phyloP scores from a whole-genome alignment of 2,329 filamentous ascomycete genomes.

The Eutypa lata region DNA sequence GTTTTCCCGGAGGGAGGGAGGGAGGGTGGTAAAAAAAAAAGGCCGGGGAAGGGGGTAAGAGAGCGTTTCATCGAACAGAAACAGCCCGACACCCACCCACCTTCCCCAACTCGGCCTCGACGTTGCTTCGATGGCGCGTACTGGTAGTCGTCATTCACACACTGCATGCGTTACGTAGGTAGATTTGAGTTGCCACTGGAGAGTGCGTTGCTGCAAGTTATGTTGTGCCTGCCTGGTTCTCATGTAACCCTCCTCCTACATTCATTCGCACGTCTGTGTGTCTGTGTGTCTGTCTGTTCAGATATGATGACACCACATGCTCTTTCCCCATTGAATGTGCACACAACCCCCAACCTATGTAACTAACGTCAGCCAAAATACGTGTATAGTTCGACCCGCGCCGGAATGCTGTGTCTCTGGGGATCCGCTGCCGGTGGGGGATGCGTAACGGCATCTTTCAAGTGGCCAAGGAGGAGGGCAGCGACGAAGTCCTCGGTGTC shows the following conservation, averaged over 20 bases:
- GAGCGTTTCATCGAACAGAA: not conserved
- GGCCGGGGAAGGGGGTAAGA: no score
- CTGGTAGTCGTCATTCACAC: not conserved
- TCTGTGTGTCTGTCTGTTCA: no score
- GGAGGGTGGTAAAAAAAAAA: no score
- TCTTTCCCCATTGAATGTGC: no score
- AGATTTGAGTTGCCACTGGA: no score
- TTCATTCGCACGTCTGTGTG: no score
- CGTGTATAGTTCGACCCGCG: conserved; percentile 51
- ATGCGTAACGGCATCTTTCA: conserved; percentile 68
- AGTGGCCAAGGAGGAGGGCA: conserved; percentile 60
- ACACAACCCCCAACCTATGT: no score
- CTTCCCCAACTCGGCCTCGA: not conserved
- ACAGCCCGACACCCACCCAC: not conserved
- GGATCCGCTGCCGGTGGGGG: conserved; percentile 66
- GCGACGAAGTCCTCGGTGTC: conserved; percentile 60
- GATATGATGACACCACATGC: no score
- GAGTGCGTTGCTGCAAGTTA: no score
- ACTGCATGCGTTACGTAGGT: not conserved
- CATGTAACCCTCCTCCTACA: no score
- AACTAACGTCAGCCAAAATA: conserved; percentile 3
- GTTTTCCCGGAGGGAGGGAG: not conserved
- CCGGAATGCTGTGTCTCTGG: conserved; percentile 62
- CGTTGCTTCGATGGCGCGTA: not conserved
- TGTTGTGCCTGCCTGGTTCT: no score